phyloP scores from a whole-genome alignment of 225 moss, liverwort and hornwort genomes.

The Asterella californica region DNA sequence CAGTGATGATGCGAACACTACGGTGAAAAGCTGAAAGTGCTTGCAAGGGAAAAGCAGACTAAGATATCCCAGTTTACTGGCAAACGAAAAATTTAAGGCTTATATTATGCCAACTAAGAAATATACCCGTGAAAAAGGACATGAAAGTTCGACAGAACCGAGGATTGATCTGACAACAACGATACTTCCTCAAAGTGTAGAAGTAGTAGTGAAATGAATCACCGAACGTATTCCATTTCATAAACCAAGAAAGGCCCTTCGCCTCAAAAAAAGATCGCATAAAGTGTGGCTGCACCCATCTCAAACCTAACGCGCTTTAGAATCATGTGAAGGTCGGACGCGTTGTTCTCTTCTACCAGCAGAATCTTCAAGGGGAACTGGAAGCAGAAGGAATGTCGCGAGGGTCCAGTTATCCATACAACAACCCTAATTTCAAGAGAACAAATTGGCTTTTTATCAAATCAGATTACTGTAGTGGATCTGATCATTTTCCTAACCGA shows the following conservation, averaged over 20 bases:
- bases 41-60: no score
- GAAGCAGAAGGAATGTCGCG: not conserved
- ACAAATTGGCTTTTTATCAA: not conserved
- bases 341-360: not conserved
- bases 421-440: not conserved
- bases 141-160: not conserved
- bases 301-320: not conserved
- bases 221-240: slow-evolving; percentile 74
- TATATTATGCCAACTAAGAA: no score
- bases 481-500: slow-evolving; percentile 61
- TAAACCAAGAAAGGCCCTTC: slow-evolving; percentile 74
- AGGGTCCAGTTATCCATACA: not conserved
- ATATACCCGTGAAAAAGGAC: not conserved
- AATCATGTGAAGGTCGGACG: not conserved
- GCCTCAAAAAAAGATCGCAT: slow-evolving; percentile 78
- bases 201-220: slow-evolving; percentile 88
- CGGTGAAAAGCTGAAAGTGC: no score
- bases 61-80: no score
- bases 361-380: not conserved
- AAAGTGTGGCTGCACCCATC: slow-evolving; percentile 70
- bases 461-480: not conserved
- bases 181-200: slow-evolving; percentile 66
- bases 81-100: no score
- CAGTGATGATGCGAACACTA: not conserved
- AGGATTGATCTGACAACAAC: not conserved